Base-by-base conservation (phyloP, 2,329 filamentous ascomycete genomes). In the Shiraia sp. region DNA sequence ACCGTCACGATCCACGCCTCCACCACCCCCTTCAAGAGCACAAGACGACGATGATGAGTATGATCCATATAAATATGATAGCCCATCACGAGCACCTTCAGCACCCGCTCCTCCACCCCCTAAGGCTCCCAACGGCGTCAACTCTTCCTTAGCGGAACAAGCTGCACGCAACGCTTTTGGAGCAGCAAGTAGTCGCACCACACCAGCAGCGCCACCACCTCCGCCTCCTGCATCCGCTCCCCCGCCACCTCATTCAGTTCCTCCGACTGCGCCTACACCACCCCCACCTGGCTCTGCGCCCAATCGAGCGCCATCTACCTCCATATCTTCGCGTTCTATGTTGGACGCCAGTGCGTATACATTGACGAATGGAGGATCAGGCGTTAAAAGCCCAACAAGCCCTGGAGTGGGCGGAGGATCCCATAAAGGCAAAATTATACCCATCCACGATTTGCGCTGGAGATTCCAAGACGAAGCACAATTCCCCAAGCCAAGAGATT, bases 401-500 rank as follows among this genome's bases (percentile, higher is more conserved):
- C 48, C 58, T 33, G 51, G 56, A 15, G 34, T 48, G n/a, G 50
- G 39, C 13, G 38, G 40, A 13, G 54, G 39, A n/a, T 56, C 57
- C 19, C 53, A 58, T 8, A 61, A 59, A 32, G 55, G 59, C 10
- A 59, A 57, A 35, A 48, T 69, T 23, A 72, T 84, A 42, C 71
- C 80, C 9, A 83, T 96, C 35, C 81, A 90, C 49, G 93, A 97
- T 68, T 69, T 78, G 39, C 79, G 92, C 54, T 99, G 90, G 84
- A 87, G 85, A 51, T 99, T 96, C 64, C 87, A 92, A 57, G 81
- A 86, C 32, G 92, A 96, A 58, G 80, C 78, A 25, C 78, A 88
- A 55, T 78, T 97, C 32, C 92, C 93, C 0, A 92, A 90, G 57
- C 92, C 92, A 15, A 79, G 92, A 59, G 83, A 87, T 2, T 96